phyloP scores from a whole-genome alignment of 78 protist species.

The Planoprotostelium fungivorum region DNA sequence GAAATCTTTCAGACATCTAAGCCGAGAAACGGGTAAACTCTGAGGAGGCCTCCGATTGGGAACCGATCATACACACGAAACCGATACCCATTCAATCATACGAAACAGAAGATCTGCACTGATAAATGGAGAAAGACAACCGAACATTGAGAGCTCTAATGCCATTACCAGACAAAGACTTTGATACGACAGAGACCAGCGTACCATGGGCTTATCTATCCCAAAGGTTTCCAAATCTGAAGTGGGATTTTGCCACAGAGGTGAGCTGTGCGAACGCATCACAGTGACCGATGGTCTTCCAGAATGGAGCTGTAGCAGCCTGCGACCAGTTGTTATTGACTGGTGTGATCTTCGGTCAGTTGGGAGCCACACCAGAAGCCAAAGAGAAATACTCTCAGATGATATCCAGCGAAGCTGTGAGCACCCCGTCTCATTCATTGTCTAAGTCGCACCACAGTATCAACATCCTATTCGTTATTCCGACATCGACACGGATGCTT shows the following conservation, averaged over 20 bases:
- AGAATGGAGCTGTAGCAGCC: neutral
- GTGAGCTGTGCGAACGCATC: neutral
- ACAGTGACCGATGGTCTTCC: too few relatives aligned
- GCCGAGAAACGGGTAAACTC: too few relatives aligned
- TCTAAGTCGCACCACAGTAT: neutral
- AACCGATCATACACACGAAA: too few relatives aligned
- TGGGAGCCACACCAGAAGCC: neutral
- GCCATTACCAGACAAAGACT: neutral
- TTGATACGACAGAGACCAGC: neutral
- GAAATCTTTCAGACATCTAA: too few relatives aligned
- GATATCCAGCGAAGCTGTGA: neutral
- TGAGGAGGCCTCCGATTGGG: too few relatives aligned
- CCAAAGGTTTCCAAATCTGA: neutral
- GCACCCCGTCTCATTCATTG: neutral
- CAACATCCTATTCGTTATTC: neutral
- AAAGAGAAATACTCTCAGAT: neutral
- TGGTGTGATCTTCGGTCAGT: neutral
- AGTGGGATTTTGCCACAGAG: constrained; percentile 1
- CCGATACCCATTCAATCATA: too few relatives aligned
- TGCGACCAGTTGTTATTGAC: neutral
- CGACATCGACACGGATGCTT: neutral
- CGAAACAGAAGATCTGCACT: too few relatives aligned
- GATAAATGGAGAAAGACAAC: too few relatives aligned
- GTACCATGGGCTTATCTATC: neutral
- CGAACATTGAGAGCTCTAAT: neutral